Evolutionary conservation across 1,139 yeast genomes (phyloP).

Genomic region (Suhomyces panamericanus): DNA sequence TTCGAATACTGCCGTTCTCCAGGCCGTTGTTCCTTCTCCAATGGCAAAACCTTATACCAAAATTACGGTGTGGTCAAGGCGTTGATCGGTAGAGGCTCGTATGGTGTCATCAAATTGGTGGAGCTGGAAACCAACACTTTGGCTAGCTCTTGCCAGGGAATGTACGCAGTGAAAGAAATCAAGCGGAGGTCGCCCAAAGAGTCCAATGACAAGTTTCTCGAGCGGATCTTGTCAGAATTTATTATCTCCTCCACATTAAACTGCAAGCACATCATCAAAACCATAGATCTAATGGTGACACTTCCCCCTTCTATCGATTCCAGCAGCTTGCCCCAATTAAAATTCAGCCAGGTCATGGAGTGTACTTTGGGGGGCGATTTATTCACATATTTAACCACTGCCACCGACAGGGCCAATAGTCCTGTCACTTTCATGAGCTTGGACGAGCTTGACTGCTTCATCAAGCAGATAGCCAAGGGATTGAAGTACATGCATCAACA

Average conservation of each 20-base stretch:
- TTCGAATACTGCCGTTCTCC: neutral
- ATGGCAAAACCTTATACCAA: slow-evolving; percentile 40
- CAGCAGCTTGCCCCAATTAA: slow-evolving; percentile 27
- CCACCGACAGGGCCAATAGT: slow-evolving; percentile 16
- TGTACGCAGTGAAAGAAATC: slow-evolving; percentile 76
- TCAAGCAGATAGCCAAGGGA: slow-evolving; percentile 67
- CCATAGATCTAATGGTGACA: slow-evolving; percentile 62
- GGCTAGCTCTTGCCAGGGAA: slow-evolving; percentile 17
- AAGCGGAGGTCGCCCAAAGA: slow-evolving; percentile 36
- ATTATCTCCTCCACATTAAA: slow-evolving; percentile 69
- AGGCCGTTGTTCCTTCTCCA: slow-evolving; percentile 13
- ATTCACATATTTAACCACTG: slow-evolving; percentile 37
- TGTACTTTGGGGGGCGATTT: slow-evolving; percentile 76
- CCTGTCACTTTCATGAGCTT: slow-evolving; percentile 29
- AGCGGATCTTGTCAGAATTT: slow-evolving; percentile 74
- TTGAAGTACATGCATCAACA: slow-evolving; percentile 66
- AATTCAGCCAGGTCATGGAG: slow-evolving; percentile 77
- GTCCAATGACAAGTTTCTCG: slow-evolving; percentile 57
- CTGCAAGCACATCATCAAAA: slow-evolving; percentile 67
- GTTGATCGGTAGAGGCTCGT: slow-evolving; percentile 81
- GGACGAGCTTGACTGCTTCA: slow-evolving; percentile 66
- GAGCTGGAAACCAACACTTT: slow-evolving; percentile 56
- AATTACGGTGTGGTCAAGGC: slow-evolving; percentile 81
- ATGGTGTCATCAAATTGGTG: slow-evolving; percentile 74
- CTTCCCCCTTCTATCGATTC: slow-evolving; percentile 17